Percentiles rank a stretch among this genome's conserved stretches.
Evolutionary conservation across 2,329 filamentous ascomycete genomes (phyloP).

Genomic region (Cladosporium sp.): DNA sequence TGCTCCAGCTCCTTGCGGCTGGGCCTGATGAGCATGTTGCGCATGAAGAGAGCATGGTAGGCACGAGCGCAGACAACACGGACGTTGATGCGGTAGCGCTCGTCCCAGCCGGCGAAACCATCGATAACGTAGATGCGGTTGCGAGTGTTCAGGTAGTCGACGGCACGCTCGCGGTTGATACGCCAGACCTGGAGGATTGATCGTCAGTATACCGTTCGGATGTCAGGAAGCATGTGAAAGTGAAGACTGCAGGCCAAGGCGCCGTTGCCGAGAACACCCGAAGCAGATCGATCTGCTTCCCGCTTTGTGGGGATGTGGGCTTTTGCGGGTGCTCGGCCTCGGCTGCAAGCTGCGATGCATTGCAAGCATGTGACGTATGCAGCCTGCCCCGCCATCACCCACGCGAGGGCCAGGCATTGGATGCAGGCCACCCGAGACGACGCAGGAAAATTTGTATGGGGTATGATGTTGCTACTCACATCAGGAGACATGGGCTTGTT

Average conservation of each 20-base stretch:
- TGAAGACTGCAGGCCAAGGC: conserved; percentile 7
- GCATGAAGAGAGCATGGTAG: conserved; percentile 99
- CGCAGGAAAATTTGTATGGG: not conserved
- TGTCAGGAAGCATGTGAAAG: conserved; percentile 10
- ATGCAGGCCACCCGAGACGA: conserved; percentile 8
- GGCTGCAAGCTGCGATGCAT: not conserved
- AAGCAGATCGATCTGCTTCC: not conserved
- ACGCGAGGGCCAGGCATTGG: conserved; percentile 3
- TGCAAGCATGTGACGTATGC: conserved; percentile 12
- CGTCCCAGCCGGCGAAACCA: conserved; percentile 96
- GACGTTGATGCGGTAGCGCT: conserved; percentile 95
- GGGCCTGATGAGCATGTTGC: conserved; percentile 99
- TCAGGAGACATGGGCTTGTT: conserved; percentile 98
- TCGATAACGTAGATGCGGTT: conserved; percentile 99
- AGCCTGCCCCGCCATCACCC: conserved; percentile 9
- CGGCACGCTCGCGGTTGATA: conserved; percentile 97
- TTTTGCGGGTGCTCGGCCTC: conserved; percentile 1
- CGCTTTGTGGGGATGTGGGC: not conserved
- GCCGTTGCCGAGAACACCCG: conserved; percentile 12
- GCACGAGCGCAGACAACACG: conserved; percentile 97
- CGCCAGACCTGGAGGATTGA: conserved; percentile 77
- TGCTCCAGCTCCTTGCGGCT: conserved; percentile 85
- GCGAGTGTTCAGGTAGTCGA: conserved; percentile 98
- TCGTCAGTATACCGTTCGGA: not conserved
- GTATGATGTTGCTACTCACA: conserved; percentile 56